Base-by-base conservation (phyloP, 768 basidiomycete genomes). In the Auricularia auricula-judae region DNA sequence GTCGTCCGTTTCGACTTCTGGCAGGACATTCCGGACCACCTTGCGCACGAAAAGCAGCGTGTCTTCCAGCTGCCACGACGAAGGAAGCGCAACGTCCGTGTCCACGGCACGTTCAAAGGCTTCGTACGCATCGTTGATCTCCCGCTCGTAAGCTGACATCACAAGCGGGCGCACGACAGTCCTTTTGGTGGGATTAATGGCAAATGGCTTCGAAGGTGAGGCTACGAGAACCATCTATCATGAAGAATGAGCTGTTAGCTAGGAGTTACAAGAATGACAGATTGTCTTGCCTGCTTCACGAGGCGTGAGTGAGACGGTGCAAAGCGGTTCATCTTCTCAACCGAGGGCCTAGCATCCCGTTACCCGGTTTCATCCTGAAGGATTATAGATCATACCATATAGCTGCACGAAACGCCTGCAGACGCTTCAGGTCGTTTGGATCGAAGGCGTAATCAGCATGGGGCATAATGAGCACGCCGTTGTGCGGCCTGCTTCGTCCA, bases 391-490 rank as follows among this genome's bases (percentile, higher is more conserved):
- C 47, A 14, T 21, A 51, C 47, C 47, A 51, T 5, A 51, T 18
- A 2, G 47, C 47, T 11, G 11, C 47, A 18, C 8, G 66, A 68
- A 75, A 79, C 36, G 70, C 69, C 16, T 68, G 69, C 2, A 79
- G 63, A 51, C 66, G 72, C 8, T 23, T 21, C 4, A 64, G 62
- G 59, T 79, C 73, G 4, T 64, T 47, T 10, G 73, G 70, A 66
- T 78, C 73, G 35, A 75, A 75, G 29, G 66, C 65, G 60, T 63
- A 75, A 67, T 47, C 77, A 72, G 68, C 63, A 34, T 62, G 68
- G 5, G 79, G 80, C 35, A 78, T 72, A 29, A 81, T 69, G n/a
- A 81, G 68, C 4, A 79, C 70, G 3, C 79, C 79, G 53, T 73
- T 14, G 12, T 59, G 56, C 14, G 56, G 56, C 8, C 65, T 67